These are phyloP conservation scores for Leccinellum luteum DNA, from an alignment of 768 basidiomycete species.

Conservation along the genomic window DNA sequence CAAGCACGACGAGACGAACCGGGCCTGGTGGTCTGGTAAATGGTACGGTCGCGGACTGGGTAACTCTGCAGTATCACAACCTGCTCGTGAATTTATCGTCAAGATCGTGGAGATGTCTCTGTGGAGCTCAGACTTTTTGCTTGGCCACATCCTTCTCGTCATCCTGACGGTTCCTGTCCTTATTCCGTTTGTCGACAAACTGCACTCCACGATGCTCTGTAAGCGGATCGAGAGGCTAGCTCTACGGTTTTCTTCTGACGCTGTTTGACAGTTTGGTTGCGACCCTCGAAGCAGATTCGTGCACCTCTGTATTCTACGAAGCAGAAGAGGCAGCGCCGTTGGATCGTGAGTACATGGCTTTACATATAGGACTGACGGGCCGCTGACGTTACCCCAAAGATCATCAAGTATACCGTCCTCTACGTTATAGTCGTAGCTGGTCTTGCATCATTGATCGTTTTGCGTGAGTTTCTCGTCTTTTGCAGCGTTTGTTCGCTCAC, in stretches of 20 bases:
- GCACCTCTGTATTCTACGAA: slow-evolving; percentile 92
- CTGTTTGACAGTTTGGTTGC: slow-evolving; percentile 76
- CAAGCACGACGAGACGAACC: slow-evolving; percentile 98
- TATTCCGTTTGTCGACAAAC: slow-evolving; percentile 81
- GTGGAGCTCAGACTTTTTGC: slow-evolving; percentile 93
- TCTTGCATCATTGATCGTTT: slow-evolving; percentile 76
- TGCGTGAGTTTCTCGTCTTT: slow-evolving; percentile 56
- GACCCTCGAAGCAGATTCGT: slow-evolving; percentile 91
- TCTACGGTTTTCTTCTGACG: slow-evolving; percentile 1
- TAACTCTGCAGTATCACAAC: slow-evolving; percentile 89
- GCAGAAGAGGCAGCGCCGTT: slow-evolving; percentile 87
- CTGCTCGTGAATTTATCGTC: slow-evolving; percentile 95
- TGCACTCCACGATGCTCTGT: slow-evolving; percentile 95
- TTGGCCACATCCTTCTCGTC: slow-evolving; percentile 81
- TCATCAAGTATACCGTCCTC: slow-evolving; percentile 82
- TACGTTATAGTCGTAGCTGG: slow-evolving; percentile 75
- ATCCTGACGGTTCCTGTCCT: slow-evolving; percentile 82
- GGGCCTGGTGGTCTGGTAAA: slow-evolving; percentile 98
- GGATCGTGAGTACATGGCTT: slow-evolving; percentile 60
- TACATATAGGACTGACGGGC: background rate
- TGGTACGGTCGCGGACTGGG: slow-evolving; percentile 97
- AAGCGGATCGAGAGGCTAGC: slow-evolving; percentile 32
- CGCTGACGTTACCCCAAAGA: slow-evolving; percentile 36
- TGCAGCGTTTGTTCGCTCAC: background rate
- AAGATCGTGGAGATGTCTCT: slow-evolving; percentile 98